These are phyloP conservation scores for Chlamydomonas eustigma DNA, from an alignment of 139 green algal species.

Conservation along the genomic window DNA sequence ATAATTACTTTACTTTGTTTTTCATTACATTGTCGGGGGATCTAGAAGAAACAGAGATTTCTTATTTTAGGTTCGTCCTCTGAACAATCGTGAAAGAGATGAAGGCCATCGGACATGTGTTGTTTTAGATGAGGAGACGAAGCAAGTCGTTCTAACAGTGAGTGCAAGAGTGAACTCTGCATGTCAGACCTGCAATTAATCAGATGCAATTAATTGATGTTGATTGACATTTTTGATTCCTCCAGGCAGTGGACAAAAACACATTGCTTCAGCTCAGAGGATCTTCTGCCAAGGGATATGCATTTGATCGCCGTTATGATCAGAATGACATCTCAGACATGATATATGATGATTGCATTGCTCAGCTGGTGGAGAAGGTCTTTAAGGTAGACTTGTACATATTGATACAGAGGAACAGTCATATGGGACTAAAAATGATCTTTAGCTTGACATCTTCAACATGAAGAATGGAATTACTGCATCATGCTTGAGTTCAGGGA, in stretches of 20 bases:
- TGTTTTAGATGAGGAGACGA: constrained; percentile 54
- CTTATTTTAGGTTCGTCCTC: constrained; percentile 63
- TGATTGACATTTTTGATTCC: background rate
- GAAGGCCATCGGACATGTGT: constrained; percentile 55
- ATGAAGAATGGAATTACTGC: too few relatives aligned
- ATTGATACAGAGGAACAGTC: too few relatives aligned
- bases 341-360: constrained; percentile 57
- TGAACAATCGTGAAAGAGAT: constrained; percentile 47
- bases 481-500: too few relatives aligned
- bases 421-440: too few relatives aligned
- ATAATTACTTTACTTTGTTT: too few relatives aligned
- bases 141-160: constrained; percentile 62
- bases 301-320: constrained; percentile 55
- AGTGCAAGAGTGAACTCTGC: constrained; percentile 8
- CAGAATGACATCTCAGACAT: constrained; percentile 41
- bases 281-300: constrained; percentile 51
- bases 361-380: constrained; percentile 48
- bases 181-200: background rate
- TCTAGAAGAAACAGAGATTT: too few relatives aligned
- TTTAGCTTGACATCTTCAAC: too few relatives aligned
- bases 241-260: constrained; percentile 61
- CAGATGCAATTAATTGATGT: background rate
- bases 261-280: constrained; percentile 56
- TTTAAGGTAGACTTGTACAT: too few relatives aligned
- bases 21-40: too few relatives aligned